Evolutionary conservation across 2,329 filamentous ascomycete species (phyloP).

Genomic region (Claviceps pazoutovae): DNA sequence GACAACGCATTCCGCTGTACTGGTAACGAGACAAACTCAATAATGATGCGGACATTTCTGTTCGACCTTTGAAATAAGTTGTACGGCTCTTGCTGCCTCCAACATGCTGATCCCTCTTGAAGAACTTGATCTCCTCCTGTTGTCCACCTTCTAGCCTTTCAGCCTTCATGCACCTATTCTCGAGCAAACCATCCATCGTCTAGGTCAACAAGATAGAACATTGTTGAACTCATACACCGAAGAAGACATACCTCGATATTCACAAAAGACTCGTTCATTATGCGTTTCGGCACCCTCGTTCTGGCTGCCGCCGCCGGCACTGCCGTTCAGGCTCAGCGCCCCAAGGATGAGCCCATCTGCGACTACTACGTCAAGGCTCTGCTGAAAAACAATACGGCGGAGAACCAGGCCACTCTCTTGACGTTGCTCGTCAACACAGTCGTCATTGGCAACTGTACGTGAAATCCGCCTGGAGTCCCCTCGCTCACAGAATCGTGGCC

Average conservation of each 20-base stretch:
- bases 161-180: too few relatives aligned
- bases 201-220: too few relatives aligned
- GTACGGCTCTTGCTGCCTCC: not conserved
- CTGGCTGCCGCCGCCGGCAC: slow-evolving; percentile 10
- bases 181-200: too few relatives aligned
- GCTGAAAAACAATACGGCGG: slow-evolving; percentile 43
- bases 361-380: slow-evolving; percentile 50
- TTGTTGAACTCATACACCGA: too few relatives aligned
- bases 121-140: too few relatives aligned
- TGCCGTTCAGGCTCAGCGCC: slow-evolving; percentile 28
- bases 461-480: too few relatives aligned
- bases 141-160: too few relatives aligned
- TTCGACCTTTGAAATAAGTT: not conserved
- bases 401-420: slow-evolving; percentile 41
- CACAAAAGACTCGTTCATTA: slow-evolving; percentile 4
- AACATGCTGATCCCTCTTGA: too few relatives aligned
- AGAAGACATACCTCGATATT: too few relatives aligned
- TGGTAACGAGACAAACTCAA: not conserved
- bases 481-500: too few relatives aligned
- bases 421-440: slow-evolving; percentile 47
- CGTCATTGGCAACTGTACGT: slow-evolving; percentile 45
- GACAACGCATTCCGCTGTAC: not conserved
- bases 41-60: not conserved
- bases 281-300: slow-evolving; percentile 13
- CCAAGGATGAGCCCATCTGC: slow-evolving; percentile 38